These are phyloP conservation scores for Rhododendron ovatum DNA, from an alignment of 148 eudicot genomes.

Conservation along the genomic window DNA sequence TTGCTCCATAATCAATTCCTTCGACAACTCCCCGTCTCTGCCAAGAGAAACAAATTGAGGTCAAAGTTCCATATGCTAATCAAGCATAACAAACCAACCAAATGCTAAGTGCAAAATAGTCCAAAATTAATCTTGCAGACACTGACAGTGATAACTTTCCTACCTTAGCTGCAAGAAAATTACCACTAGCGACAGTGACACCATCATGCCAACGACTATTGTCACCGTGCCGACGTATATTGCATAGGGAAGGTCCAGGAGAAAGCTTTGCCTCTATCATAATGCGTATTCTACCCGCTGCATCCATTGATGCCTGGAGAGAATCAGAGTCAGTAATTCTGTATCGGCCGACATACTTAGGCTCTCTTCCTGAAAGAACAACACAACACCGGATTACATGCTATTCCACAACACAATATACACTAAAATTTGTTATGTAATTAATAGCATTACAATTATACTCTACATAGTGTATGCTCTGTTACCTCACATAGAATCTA, in stretches of 20 bases:
- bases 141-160: slow-evolving; percentile 8
- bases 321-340: slow-evolving; percentile 81
- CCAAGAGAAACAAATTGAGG: slow-evolving; percentile 9
- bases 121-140: neutral
- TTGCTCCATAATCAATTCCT: slow-evolving; percentile 89
- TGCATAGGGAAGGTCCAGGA: slow-evolving; percentile 85
- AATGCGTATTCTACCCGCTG: slow-evolving; percentile 78
- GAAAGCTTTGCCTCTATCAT: slow-evolving; percentile 91
- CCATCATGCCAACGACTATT: slow-evolving; percentile 87
- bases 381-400: neutral
- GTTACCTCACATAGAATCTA: neutral
- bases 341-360: slow-evolving; percentile 80
- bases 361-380: slow-evolving; percentile 51
- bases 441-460: neutral
- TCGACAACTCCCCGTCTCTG: slow-evolving; percentile 91
- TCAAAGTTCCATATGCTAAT: neutral
- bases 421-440: neutral
- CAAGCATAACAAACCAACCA: neutral
- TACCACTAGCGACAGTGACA: slow-evolving; percentile 94
- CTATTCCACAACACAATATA: neutral
- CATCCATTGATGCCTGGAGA: slow-evolving; percentile 86
- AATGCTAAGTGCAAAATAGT: neutral
- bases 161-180: slow-evolving; percentile 95
- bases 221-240: slow-evolving; percentile 85
- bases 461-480: neutral